phyloP scores from a whole-genome alignment of 2,329 filamentous ascomycete species.

The Epichloe brachyelytri region DNA sequence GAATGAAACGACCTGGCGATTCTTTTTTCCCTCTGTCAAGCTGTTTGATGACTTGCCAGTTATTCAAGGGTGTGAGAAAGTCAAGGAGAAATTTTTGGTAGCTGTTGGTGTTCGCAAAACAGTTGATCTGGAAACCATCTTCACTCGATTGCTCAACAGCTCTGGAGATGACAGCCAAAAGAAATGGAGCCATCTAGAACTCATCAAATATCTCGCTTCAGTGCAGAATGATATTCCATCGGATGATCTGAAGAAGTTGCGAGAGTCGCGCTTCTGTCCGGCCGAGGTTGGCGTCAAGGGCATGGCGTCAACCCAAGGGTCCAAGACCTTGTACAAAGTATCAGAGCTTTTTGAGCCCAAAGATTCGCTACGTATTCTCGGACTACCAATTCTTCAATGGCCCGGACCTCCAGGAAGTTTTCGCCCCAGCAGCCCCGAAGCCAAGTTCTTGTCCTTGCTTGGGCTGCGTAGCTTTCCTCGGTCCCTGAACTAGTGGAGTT shows the following conservation, averaged over 20 bases:
- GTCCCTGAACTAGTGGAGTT: slow-evolving; percentile 65
- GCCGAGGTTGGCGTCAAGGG: slow-evolving; percentile 51
- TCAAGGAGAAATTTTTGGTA: slow-evolving; percentile 83
- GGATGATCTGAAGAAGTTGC: slow-evolving; percentile 68
- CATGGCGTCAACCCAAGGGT: slow-evolving; percentile 39
- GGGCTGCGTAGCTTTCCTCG: slow-evolving; percentile 58
- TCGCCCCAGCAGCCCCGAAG: slow-evolving; percentile 54
- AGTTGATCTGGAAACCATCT: slow-evolving; percentile 86
- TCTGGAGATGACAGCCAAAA: slow-evolving; percentile 39
- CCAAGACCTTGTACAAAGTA: slow-evolving; percentile 50
- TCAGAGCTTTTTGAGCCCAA: slow-evolving; percentile 74
- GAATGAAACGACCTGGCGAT: slow-evolving; percentile 75
- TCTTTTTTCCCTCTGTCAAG: slow-evolving; percentile 92
- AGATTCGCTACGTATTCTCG: slow-evolving; percentile 53
- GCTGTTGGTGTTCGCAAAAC: slow-evolving; percentile 85
- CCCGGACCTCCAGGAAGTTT: slow-evolving; percentile 53
- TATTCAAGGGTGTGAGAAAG: slow-evolving; percentile 58
- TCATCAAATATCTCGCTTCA: slow-evolving; percentile 88
- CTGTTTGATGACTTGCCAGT: slow-evolving; percentile 88
- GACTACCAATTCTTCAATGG: slow-evolving; percentile 72
- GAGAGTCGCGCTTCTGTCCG: slow-evolving; percentile 67
- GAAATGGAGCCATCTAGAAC: slow-evolving; percentile 84
- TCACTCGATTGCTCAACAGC: slow-evolving; percentile 64
- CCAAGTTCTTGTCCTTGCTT: slow-evolving; percentile 56
- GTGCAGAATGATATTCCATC: slow-evolving; percentile 79